Evolutionary conservation across 345 rosid genomes (phyloP).

Genomic region (Lenwebbia sp.): DNA sequence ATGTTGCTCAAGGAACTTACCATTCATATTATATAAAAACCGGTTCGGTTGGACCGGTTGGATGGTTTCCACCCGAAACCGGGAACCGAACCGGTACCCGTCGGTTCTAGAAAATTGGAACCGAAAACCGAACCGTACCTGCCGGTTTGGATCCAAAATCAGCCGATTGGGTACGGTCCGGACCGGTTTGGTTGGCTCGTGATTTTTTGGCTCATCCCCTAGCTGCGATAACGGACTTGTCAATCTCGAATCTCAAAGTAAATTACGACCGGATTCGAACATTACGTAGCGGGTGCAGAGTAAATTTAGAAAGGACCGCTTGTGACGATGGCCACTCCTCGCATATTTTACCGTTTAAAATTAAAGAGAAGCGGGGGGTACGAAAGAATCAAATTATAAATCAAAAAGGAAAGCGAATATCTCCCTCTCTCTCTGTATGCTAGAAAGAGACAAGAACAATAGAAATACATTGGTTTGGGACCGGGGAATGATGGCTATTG

Average conservation of each 20-base stretch:
- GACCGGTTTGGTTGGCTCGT: too few relatives aligned
- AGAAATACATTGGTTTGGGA: not conserved
- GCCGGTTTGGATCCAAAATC: too few relatives aligned
- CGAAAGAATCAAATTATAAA: not conserved
- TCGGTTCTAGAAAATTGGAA: too few relatives aligned
- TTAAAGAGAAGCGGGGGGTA: not conserved
- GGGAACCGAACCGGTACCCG: too few relatives aligned
- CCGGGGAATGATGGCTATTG: not conserved
- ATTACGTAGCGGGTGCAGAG: accelerated
- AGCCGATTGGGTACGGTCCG: too few relatives aligned
- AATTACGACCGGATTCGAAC: not conserved
- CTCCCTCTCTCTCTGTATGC: not conserved
- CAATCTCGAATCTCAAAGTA: not conserved
- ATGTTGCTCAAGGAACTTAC: too few relatives aligned
- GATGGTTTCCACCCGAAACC: too few relatives aligned
- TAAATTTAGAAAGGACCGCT: accelerated
- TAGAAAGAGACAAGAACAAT: not conserved
- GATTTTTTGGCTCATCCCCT: too few relatives aligned
- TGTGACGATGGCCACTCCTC: not conserved
- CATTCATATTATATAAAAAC: too few relatives aligned
- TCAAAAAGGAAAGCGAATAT: not conserved
- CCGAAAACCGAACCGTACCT: too few relatives aligned
- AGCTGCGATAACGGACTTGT: accelerated
- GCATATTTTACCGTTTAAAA: not conserved
- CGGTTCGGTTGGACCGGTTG: too few relatives aligned